Conservation (phyloP, 352 stramenopile genomes). For the Aphanomyces astaci region DNA sequence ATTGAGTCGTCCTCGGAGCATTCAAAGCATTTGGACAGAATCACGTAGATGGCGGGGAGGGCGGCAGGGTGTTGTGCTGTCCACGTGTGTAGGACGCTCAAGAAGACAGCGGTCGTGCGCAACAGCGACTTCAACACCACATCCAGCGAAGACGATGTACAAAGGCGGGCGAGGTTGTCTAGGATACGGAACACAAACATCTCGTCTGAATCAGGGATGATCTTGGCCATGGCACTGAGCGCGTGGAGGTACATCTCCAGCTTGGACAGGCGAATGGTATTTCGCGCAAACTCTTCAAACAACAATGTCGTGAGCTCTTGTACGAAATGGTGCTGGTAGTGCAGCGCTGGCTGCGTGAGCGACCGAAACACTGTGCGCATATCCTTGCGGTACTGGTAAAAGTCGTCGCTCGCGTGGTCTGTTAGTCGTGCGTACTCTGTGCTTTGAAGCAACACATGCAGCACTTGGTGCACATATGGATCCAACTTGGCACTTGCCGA, state of each 20-base stretch:
- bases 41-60: not conserved
- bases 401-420: not conserved
- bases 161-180: not conserved
- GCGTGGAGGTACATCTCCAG: slow-evolving; percentile 7
- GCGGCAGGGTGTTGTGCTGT: not conserved
- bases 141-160: not conserved
- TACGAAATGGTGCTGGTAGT: slow-evolving; percentile 1
- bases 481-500: not conserved
- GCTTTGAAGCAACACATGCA: not conserved
- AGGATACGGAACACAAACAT: not conserved
- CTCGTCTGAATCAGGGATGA: not conserved
- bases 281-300: not conserved
- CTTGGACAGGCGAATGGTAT: not conserved
- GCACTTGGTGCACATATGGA: not conserved
- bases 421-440: not conserved
- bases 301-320: not conserved
- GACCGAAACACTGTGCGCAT: slow-evolving; percentile 1
- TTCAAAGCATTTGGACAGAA: not conserved
- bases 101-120: slow-evolving; percentile 6
- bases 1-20: slow-evolving; percentile 1
- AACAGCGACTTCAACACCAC: not conserved
- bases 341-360: not conserved
- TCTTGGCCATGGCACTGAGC: slow-evolving; percentile 9
- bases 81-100: slow-evolving; percentile 7
- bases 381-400: slow-evolving; percentile 7